phyloP scores from a whole-genome alignment of 2,329 filamentous ascomycete genomes.

The Thermothelomyces thermophilus region DNA sequence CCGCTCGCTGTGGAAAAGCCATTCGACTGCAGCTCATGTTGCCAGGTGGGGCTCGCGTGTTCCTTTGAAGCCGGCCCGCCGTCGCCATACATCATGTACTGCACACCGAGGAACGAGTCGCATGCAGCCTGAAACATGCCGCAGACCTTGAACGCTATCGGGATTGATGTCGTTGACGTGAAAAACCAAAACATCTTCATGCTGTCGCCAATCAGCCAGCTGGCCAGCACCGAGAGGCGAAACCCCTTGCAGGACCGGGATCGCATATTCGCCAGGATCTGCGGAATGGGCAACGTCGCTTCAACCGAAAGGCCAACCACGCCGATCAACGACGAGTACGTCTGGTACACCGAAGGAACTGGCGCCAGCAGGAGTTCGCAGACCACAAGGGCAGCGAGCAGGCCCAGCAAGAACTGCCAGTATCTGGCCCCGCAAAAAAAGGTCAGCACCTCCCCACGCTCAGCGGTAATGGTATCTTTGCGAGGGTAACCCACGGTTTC shows the following conservation, averaged over 20 bases:
- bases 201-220: constrained; percentile 71
- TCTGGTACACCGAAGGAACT: constrained; percentile 49
- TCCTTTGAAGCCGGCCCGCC: constrained; percentile 36
- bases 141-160: constrained; percentile 74
- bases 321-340: constrained; percentile 63
- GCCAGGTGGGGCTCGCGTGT: constrained; percentile 10
- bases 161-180: constrained; percentile 61
- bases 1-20: constrained; percentile 16
- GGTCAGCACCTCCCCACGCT: constrained; percentile 22
- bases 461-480: background rate
- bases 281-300: constrained; percentile 73
- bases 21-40: constrained; percentile 13
- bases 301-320: constrained; percentile 72
- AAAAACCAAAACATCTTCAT: constrained; percentile 91
- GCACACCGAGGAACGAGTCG: constrained; percentile 66
- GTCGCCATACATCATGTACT: constrained; percentile 65
- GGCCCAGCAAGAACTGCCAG: constrained; percentile 69
- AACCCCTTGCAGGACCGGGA: constrained; percentile 70
- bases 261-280: constrained; percentile 65
- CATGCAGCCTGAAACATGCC: constrained; percentile 75
- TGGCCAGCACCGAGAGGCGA: constrained; percentile 65
- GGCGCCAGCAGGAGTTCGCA: constrained; percentile 62
- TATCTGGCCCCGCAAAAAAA: constrained; percentile 43
- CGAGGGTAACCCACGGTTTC: constrained; percentile 48
- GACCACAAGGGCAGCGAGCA: constrained; percentile 53